Conservation (phyloP, 805 yeast genomes). For the Komagataella populi region DNA sequence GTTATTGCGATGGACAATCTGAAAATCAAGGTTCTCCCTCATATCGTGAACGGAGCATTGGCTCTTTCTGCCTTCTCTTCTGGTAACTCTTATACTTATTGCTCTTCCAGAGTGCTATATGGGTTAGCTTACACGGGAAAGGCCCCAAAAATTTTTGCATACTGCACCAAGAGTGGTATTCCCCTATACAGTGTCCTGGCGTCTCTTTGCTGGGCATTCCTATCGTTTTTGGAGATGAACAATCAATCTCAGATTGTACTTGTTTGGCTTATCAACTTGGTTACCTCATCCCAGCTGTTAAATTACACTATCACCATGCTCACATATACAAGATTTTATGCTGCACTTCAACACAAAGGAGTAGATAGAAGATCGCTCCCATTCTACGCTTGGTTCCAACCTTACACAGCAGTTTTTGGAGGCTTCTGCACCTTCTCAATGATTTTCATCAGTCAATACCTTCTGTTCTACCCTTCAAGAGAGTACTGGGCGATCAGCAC, state of each 20-base stretch:
- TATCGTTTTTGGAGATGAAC: conserved; percentile 37
- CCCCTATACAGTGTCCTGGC: conserved; percentile 30
- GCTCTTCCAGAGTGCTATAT: conserved; percentile 31
- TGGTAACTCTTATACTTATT: conserved; percentile 33
- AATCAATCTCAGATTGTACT: conserved; percentile 48
- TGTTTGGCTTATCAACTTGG: conserved; percentile 59
- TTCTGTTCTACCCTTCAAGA: conserved; percentile 50
- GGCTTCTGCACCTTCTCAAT: conserved; percentile 29
- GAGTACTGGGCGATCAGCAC: conserved; percentile 37
- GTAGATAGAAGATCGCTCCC: conserved; percentile 29
- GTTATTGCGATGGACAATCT: conserved; percentile 34
- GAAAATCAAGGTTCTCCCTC: conserved; percentile 26
- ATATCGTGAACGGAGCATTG: conserved; percentile 28
- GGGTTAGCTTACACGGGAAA: conserved; percentile 32
- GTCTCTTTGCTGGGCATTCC: conserved; percentile 26
- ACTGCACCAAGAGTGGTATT: conserved; percentile 31
- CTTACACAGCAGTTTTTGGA: conserved; percentile 40
- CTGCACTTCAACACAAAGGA: conserved; percentile 42
- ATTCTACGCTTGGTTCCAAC: conserved; percentile 45
- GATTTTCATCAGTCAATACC: conserved; percentile 55
- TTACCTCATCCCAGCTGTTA: conserved; percentile 55
- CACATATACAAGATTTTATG: conserved; percentile 49
- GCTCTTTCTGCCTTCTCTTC: conserved; percentile 32
- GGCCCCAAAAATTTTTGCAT: conserved; percentile 28
- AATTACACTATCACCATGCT: conserved; percentile 44